Conservation (phyloP, 148 eudicot genomes). For the Vaccinium corymbosum region DNA sequence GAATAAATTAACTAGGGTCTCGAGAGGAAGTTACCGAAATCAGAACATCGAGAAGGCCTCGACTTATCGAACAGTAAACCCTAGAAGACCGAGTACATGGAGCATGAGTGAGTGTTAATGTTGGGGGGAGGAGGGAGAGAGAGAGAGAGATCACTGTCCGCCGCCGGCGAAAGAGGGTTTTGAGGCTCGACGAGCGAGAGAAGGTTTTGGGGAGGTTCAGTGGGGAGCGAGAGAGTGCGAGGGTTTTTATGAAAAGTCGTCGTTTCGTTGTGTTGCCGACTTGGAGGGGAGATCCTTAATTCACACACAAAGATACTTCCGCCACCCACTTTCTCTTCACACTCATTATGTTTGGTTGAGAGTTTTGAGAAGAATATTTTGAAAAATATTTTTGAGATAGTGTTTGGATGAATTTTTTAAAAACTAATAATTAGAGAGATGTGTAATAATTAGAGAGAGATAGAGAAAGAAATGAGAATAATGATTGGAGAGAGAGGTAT, state of each 20-base stretch:
- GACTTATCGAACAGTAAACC: background rate
- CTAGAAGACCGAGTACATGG: background rate
- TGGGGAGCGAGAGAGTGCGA: too few relatives aligned
- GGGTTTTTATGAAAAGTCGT: too few relatives aligned
- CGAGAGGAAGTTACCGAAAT: constrained; percentile 8
- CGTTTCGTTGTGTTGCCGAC: background rate
- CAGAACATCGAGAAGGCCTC: background rate
- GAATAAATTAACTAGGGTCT: background rate
- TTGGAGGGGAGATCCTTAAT: background rate
- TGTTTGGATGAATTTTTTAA: too few relatives aligned
- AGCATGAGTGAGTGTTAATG: background rate
- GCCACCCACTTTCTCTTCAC: background rate
- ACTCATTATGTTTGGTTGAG: too few relatives aligned
- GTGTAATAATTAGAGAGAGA: too few relatives aligned
- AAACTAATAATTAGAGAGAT: too few relatives aligned
- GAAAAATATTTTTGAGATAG: too few relatives aligned
- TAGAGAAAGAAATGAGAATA: too few relatives aligned
- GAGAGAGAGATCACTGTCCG: background rate
- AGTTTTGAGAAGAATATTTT: too few relatives aligned
- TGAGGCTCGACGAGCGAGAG: background rate
- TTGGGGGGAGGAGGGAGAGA: background rate
- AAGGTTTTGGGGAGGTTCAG: background rate
- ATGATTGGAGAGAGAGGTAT: too few relatives aligned
- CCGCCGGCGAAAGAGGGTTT: background rate
- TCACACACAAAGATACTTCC: background rate